Percentiles rank a stretch among this genome's conserved stretches.
phyloP scores from a whole-genome alignment of 1,284 basidiomycete species.

The Cutaneotrichosporon cutaneum region DNA sequence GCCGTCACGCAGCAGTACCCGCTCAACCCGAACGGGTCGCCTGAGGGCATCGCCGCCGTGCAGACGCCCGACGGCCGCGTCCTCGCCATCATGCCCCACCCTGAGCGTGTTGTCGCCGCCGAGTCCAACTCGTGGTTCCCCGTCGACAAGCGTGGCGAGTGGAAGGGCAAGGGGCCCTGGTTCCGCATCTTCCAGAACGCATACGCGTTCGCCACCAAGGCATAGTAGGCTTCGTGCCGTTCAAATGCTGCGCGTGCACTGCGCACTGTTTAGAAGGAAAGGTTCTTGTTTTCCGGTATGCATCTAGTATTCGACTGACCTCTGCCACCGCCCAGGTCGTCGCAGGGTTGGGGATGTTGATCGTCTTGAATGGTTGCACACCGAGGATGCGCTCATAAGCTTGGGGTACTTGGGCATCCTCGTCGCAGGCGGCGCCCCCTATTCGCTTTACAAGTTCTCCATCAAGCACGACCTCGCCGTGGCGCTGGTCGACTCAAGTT shows the following conservation, averaged over 20 bases:
- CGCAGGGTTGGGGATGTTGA: too few species aligned
- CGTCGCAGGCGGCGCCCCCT: too few species aligned
- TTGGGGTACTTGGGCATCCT: too few species aligned
- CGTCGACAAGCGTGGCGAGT: slow-evolving; percentile 61
- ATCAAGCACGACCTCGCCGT: too few species aligned
- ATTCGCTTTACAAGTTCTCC: too few species aligned
- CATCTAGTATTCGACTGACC: neutral
- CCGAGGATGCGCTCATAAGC: too few species aligned
- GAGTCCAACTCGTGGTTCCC: slow-evolving; percentile 88
- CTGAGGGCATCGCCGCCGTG: slow-evolving; percentile 82
- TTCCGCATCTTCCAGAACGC: slow-evolving; percentile 93
- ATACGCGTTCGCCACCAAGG: slow-evolving; percentile 50
- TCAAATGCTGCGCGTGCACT: neutral
- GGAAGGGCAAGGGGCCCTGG: slow-evolving; percentile 81
- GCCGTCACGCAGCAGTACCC: slow-evolving; percentile 73
- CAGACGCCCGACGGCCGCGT: slow-evolving; percentile 83
- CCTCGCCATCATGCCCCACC: slow-evolving; percentile 94
- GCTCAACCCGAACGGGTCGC: slow-evolving; percentile 93
- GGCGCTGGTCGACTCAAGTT: too few species aligned
- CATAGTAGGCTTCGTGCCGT: neutral
- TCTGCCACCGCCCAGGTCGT: too few species aligned
- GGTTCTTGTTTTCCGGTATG: neutral
- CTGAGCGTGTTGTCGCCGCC: slow-evolving; percentile 72
- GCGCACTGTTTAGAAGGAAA: neutral
- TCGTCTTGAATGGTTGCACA: too few species aligned